Percentiles rank a stretch among this genome's conserved stretches.
Conservation (phyloP, 2,329 filamentous ascomycete genomes). For the Beauveria asiatica region DNA sequence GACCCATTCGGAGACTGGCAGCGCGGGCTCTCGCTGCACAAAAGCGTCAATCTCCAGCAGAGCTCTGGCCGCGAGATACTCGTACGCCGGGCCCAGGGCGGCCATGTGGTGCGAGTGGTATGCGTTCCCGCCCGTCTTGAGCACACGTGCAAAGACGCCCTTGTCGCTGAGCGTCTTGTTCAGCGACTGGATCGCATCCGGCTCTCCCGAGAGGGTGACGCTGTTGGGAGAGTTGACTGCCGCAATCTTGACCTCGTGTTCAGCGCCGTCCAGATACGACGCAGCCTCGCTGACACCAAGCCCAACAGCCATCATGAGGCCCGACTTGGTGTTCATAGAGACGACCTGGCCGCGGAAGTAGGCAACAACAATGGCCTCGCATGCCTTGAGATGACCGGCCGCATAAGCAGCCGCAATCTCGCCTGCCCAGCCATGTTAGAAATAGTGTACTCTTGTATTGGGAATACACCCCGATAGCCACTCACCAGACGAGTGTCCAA, state of each 20-base stretch:
- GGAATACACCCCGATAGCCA: background rate
- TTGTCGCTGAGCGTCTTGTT: constrained; percentile 16
- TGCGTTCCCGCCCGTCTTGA: constrained; percentile 18
- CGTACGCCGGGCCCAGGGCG: constrained; percentile 18
- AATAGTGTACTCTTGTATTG: too few relatives aligned
- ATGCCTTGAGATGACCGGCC: constrained; percentile 30
- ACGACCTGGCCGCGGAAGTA: constrained; percentile 19
- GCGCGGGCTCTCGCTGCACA: constrained; percentile 13
- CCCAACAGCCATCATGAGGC: constrained; percentile 12
- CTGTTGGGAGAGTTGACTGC: constrained; percentile 22
- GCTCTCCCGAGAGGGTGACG: constrained; percentile 23
- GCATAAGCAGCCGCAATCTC: constrained; percentile 33
- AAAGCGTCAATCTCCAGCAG: background rate
- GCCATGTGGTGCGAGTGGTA: constrained; percentile 24
- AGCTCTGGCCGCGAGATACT: constrained; percentile 14
- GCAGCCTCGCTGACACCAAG: constrained; percentile 16
- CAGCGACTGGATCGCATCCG: constrained; percentile 18
- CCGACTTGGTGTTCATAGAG: constrained; percentile 5
- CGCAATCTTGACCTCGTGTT: constrained; percentile 24
- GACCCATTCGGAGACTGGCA: constrained; percentile 16
- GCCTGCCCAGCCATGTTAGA: background rate
- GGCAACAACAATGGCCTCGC: constrained; percentile 34
- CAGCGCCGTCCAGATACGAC: constrained; percentile 18
- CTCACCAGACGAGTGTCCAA: constrained; percentile 34
- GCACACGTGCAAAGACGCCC: constrained; percentile 18